phyloP scores from a whole-genome alignment of 169 alveolate species.

The Miamiensis avidus region DNA sequence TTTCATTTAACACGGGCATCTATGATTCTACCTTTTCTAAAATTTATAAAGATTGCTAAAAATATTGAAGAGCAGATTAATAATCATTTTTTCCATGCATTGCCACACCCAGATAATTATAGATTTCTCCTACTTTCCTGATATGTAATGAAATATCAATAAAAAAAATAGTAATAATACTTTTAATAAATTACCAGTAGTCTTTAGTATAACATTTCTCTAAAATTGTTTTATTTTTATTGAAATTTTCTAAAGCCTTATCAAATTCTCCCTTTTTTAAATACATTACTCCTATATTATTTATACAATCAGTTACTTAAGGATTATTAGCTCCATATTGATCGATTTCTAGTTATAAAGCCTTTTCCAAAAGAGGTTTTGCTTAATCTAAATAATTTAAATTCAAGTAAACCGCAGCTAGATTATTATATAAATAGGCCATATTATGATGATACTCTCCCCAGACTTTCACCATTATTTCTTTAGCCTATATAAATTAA shows the following conservation, averaged over 20 bases:
- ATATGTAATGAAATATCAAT: too few relatives aligned
- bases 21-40: background rate
- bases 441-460: background rate
- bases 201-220: background rate
- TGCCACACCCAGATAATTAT: background rate
- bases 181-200: background rate
- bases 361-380: background rate
- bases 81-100: too few relatives aligned
- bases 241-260: background rate
- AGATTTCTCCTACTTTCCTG: background rate
- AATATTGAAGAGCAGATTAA: background rate
- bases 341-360: background rate
- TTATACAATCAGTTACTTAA: background rate
- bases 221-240: too few relatives aligned
- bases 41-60: background rate
- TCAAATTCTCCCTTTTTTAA: too few relatives aligned
- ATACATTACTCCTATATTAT: background rate
- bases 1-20: background rate
- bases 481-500: background rate
- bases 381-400: background rate
- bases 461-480: too few relatives aligned
- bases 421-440: background rate
- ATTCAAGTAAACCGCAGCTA: background rate
- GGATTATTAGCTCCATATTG: background rate
- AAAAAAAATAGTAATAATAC: too few relatives aligned